Conservation (phyloP, 2,329 filamentous ascomycete species). For the Emmonsiellopsis sp. region DNA sequence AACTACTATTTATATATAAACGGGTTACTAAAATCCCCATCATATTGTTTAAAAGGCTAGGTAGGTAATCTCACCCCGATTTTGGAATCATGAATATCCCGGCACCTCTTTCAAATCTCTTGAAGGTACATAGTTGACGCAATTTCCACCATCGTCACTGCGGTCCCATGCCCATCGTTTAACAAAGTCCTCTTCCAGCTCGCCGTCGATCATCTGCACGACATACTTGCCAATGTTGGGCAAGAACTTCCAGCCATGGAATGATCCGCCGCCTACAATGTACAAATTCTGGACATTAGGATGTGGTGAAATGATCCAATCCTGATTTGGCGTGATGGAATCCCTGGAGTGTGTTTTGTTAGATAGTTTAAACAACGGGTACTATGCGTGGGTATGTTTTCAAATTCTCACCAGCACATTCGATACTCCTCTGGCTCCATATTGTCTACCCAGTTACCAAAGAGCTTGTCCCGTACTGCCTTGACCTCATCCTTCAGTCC, state of each 20-base stretch:
- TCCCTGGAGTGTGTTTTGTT: constrained; percentile 24
- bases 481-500: constrained; percentile 3
- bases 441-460: not conserved
- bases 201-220: constrained; percentile 39
- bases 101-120: constrained; percentile 4
- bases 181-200: not conserved
- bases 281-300: constrained; percentile 36
- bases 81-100: not conserved
- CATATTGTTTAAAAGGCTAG: too few species aligned
- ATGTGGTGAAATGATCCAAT: constrained; percentile 45
- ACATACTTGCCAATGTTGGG: constrained; percentile 44
- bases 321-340: constrained; percentile 46
- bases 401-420: constrained; percentile 6
- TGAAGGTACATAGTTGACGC: constrained; percentile 2
- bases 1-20: too few species aligned
- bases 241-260: constrained; percentile 47
- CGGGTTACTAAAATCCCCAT: too few species aligned
- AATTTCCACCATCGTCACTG: constrained; percentile 1
- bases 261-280: constrained; percentile 44
- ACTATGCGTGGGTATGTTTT: not conserved
- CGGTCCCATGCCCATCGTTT: constrained; percentile 7
- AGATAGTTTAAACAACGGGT: not conserved
- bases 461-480: not conserved
- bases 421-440: constrained; percentile 2
- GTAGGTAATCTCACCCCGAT: not conserved